Conservation (phyloP, 2,329 filamentous ascomycete species). For the Trichoderma pleuroti region DNA sequence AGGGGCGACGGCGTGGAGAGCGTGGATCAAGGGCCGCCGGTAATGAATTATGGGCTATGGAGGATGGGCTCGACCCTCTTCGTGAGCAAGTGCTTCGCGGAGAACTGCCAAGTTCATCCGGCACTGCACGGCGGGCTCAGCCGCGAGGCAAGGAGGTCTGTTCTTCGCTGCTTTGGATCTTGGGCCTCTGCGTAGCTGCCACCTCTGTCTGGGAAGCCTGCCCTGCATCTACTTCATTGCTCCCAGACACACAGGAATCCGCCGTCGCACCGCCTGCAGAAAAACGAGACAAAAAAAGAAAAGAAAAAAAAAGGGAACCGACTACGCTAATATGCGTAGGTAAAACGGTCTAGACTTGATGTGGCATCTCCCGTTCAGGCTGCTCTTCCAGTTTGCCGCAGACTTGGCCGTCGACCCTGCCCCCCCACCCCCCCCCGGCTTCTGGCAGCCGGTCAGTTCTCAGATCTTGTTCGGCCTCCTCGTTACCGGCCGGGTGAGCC, state of each 20-base stretch:
- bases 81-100: background rate
- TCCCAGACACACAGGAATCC: constrained; percentile 20
- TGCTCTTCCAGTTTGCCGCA: constrained; percentile 13
- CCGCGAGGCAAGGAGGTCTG: constrained; percentile 15
- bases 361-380: background rate
- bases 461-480: constrained; percentile 22
- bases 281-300: background rate
- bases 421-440: background rate
- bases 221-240: constrained; percentile 21
- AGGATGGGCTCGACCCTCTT: background rate
- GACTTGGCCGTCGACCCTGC: constrained; percentile 14
- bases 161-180: background rate
- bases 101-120: background rate
- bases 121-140: constrained; percentile 12
- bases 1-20: background rate
- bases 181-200: constrained; percentile 16
- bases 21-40: constrained; percentile 1
- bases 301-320: background rate
- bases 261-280: constrained; percentile 19
- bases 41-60: background rate
- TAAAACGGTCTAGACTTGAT: background rate
- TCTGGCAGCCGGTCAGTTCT: constrained; percentile 19
- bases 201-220: background rate
- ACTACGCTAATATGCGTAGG: constrained; percentile 19
- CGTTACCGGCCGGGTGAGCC: constrained; percentile 15